Evolutionary conservation across 768 basidiomycete species (phyloP).

Genomic region (Phanerochaete sordida): DNA sequence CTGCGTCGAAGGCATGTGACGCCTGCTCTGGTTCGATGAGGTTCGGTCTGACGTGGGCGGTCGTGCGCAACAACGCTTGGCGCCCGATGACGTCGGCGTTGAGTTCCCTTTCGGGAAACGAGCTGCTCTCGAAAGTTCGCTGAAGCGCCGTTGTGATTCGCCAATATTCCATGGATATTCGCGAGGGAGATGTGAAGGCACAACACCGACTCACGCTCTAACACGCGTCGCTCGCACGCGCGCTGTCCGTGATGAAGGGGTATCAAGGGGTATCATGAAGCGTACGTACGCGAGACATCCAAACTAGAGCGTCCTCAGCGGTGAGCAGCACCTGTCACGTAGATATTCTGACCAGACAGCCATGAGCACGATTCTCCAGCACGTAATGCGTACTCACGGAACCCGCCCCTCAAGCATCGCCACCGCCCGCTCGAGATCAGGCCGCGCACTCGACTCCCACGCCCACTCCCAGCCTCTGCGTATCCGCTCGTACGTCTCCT

Average conservation of each 20-base stretch:
- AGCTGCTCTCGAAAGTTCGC: background rate
- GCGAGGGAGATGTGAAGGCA: too few relatives aligned
- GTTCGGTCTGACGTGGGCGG: background rate
- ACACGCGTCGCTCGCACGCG: too few relatives aligned
- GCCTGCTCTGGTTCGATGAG: background rate
- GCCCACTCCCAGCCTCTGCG: slow-evolving; percentile 60
- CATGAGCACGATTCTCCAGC: too few relatives aligned
- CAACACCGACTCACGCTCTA: too few relatives aligned
- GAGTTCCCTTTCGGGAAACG: background rate
- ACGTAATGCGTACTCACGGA: too few relatives aligned
- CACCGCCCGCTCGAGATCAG: slow-evolving; percentile 36
- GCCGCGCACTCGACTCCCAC: slow-evolving; percentile 48
- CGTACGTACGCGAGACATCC: too few relatives aligned
- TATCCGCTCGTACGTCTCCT: slow-evolving; percentile 37
- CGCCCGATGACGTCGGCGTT: background rate
- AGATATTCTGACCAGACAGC: too few relatives aligned
- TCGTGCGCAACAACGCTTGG: background rate
- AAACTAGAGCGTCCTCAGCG: too few relatives aligned
- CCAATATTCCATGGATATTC: background rate
- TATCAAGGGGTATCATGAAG: too few relatives aligned
- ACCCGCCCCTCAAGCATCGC: too few relatives aligned
- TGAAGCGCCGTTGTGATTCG: background rate
- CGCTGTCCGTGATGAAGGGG: too few relatives aligned
- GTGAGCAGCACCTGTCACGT: too few relatives aligned
- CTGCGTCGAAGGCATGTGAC: background rate